These are phyloP conservation scores for Pseudocercospora eumusae DNA, from an alignment of 2,329 filamentous ascomycete genomes.

Conservation along the genomic window DNA sequence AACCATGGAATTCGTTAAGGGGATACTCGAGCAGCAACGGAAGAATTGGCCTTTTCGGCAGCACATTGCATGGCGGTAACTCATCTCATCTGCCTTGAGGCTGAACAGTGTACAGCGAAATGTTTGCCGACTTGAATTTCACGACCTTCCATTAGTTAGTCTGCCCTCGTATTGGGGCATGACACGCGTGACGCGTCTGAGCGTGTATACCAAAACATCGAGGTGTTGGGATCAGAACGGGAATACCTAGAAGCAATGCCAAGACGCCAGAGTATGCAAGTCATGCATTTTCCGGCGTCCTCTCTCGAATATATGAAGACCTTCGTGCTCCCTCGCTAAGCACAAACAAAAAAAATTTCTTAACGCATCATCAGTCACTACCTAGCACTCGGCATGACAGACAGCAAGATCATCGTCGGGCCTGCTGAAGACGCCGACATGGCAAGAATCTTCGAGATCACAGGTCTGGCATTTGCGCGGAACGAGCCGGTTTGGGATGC, in stretches of 20 bases:
- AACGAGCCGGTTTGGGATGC: slow-evolving; percentile 36
- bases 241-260: background rate
- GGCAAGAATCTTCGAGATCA: slow-evolving; percentile 36
- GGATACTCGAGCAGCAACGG: background rate
- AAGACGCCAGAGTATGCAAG: background rate
- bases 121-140: background rate
- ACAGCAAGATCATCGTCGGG: slow-evolving; percentile 19
- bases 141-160: background rate
- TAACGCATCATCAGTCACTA: background rate
- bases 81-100: too few relatives aligned
- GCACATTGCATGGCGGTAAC: background rate
- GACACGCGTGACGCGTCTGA: background rate
- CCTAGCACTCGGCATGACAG: background rate
- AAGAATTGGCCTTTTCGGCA: background rate
- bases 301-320: background rate
- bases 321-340: slow-evolving; percentile 3
- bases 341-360: too few relatives aligned
- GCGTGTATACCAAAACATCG: background rate
- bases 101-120: background rate
- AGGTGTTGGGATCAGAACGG: background rate
- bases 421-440: slow-evolving; percentile 37
- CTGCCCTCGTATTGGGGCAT: background rate
- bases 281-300: background rate
- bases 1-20: too few relatives aligned
- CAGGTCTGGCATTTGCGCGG: slow-evolving; percentile 32